Conservation (phyloP, 2,329 filamentous ascomycete genomes). For the Anthostomella pinea region DNA sequence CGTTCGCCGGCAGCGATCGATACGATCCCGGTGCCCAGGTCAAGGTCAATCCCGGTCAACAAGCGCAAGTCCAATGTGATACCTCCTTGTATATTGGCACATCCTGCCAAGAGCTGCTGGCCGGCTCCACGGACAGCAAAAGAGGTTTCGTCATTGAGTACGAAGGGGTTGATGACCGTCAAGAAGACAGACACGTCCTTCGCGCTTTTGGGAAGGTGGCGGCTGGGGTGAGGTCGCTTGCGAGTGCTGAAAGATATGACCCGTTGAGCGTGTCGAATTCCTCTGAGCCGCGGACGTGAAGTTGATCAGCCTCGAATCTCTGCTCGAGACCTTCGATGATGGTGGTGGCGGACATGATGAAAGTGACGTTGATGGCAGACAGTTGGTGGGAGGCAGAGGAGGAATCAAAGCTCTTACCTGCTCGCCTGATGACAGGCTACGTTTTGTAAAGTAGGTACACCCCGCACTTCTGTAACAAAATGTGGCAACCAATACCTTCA, state of each 20-base stretch:
- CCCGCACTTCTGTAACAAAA: too few relatives aligned
- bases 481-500: too few relatives aligned
- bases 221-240: constrained; percentile 12
- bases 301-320: constrained; percentile 2
- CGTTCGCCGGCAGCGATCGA: constrained; percentile 9
- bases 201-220: constrained; percentile 13
- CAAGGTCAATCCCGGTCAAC: constrained; percentile 6
- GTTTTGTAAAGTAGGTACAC: too few relatives aligned
- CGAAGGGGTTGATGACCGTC: constrained; percentile 1
- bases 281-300: constrained; percentile 6
- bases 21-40: constrained; percentile 5
- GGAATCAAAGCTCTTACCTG: too few relatives aligned
- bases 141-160: not conserved
- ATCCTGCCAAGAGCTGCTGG: constrained; percentile 2
- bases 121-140: constrained; percentile 10
- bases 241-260: constrained; percentile 12
- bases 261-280: constrained; percentile 10
- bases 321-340: too few relatives aligned
- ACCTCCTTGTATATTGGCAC: constrained; percentile 4
- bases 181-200: constrained; percentile 7
- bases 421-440: too few relatives aligned
- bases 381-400: too few relatives aligned
- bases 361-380: too few relatives aligned
- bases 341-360: too few relatives aligned
- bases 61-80: constrained; percentile 3